A percentile compares a stretch with the other conserved stretches of the same genome.
phyloP scores from a whole-genome alignment of 2,329 filamentous ascomycete genomes.

The Fusarium mangiferae region DNA sequence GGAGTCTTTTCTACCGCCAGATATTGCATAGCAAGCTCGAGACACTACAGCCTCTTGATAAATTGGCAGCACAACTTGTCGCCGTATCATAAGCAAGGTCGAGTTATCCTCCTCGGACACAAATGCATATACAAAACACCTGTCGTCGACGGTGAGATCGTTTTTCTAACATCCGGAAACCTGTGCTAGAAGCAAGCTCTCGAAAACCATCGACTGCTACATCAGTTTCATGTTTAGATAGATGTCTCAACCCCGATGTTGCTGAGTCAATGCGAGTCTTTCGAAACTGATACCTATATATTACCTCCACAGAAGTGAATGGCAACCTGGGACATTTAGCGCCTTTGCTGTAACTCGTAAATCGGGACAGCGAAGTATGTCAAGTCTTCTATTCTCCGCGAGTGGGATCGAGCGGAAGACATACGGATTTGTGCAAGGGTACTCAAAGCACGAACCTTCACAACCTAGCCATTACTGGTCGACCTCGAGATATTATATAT shows the following conservation, averaged over 20 bases:
- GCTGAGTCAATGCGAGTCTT: not conserved
- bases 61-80: not conserved
- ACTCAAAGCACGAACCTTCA: not conserved
- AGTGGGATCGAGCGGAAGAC: not conserved
- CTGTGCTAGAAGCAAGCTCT: slow-evolving; percentile 1
- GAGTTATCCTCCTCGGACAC: not conserved
- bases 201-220: not conserved
- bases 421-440: not conserved
- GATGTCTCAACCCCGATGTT: not conserved
- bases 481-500: not conserved
- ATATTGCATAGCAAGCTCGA: not conserved
- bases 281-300: not conserved
- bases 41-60: not conserved
- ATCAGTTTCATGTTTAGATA: slow-evolving; percentile 17
- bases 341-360: no score
- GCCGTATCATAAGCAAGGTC: not conserved
- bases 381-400: not conserved
- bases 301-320: not conserved
- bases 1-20: not conserved
- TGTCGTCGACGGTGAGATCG: not conserved
- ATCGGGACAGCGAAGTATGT: not conserved
- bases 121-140: slow-evolving; percentile 8
- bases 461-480: not conserved
- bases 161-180: not conserved
- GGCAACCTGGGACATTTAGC: not conserved